Conservation (phyloP, 495 filamentous ascomycete genomes). For the Oidiodendron maius region DNA sequence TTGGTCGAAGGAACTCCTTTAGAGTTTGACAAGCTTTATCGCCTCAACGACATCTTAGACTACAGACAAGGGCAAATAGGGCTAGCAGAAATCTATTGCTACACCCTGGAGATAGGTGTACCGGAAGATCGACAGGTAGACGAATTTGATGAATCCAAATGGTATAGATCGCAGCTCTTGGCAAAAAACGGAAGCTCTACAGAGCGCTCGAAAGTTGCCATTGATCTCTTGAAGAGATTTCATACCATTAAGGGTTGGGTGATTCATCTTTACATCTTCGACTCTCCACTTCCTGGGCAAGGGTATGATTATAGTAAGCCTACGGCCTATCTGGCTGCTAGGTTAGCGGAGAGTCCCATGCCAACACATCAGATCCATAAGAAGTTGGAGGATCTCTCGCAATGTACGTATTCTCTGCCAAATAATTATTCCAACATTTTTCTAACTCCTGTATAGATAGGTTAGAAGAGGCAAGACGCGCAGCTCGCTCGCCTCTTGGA, state of each 20-base stretch:
- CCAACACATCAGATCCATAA: conserved; percentile 4
- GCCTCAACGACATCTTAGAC: conserved; percentile 11
- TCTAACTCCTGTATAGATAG: conserved; percentile 14
- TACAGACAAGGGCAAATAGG: conserved; percentile 10
- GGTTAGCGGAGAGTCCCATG: conserved; percentile 12
- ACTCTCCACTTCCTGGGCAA: conserved; percentile 6
- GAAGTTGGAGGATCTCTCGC: conserved; percentile 13
- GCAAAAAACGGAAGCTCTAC: conserved; percentile 2
- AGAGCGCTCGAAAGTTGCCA: conserved; percentile 9
- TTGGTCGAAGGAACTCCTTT: conserved; percentile 5
- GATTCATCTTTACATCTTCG: conserved; percentile 7
- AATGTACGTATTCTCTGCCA: conserved; percentile 13
- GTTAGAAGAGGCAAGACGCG: conserved; percentile 10
- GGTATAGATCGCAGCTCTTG: conserved; percentile 2
- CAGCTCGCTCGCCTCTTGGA: conserved; percentile 12
- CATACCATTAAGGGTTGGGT: conserved; percentile 10
- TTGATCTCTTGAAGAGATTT: conserved; percentile 8
- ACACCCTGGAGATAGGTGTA: conserved; percentile 11
- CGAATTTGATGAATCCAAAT: conserved; percentile 10
- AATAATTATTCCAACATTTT: conserved; percentile 10
- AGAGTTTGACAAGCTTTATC: conserved; percentile 12
- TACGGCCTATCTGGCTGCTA: conserved; percentile 10
- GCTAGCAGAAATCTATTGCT: conserved; percentile 9
- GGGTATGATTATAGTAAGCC: conserved; percentile 10
- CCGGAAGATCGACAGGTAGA: conserved; percentile 6